phyloP scores from a whole-genome alignment of 1,284 basidiomycete genomes.

The Cryptococcus wingfieldii region DNA sequence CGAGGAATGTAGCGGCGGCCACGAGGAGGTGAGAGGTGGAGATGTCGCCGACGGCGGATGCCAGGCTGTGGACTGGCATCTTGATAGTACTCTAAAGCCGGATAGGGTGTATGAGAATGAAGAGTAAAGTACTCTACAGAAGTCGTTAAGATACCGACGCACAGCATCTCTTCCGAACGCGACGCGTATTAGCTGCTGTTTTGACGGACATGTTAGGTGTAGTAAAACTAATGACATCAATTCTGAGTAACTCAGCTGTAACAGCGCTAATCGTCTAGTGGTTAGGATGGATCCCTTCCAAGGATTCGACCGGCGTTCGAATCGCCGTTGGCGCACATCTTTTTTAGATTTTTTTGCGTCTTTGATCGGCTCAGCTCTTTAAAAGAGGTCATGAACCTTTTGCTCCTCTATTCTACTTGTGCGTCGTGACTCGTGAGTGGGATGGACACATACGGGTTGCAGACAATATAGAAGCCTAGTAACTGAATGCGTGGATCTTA shows the following conservation, averaged over 20 bases:
- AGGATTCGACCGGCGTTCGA: slow-evolving; percentile 15
- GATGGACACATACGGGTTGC: no score
- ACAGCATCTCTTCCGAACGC: neutral
- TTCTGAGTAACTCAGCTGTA: no score
- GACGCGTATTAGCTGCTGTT: neutral
- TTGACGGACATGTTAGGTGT: no score
- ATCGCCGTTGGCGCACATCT: slow-evolving; percentile 9
- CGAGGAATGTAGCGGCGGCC: slow-evolving; percentile 16
- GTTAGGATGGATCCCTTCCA: slow-evolving; percentile 10
- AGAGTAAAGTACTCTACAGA: neutral
- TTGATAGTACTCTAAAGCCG: neutral
- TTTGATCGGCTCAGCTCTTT: no score
- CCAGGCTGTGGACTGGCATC: slow-evolving; percentile 37
- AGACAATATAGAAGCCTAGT: no score
- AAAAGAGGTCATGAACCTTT: no score
- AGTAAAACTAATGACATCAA: no score
- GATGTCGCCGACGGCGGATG: slow-evolving; percentile 18
- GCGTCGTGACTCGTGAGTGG: no score
- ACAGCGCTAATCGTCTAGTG: slow-evolving; percentile 7
- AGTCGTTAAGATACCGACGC: neutral
- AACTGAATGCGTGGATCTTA: no score
- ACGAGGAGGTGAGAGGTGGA: slow-evolving; percentile 18
- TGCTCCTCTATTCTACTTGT: no score
- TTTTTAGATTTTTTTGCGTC: slow-evolving; percentile 1
- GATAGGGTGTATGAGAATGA: neutral